phyloP scores from a whole-genome alignment of 768 basidiomycete genomes.

The Cystofilobasidium ferigula region DNA sequence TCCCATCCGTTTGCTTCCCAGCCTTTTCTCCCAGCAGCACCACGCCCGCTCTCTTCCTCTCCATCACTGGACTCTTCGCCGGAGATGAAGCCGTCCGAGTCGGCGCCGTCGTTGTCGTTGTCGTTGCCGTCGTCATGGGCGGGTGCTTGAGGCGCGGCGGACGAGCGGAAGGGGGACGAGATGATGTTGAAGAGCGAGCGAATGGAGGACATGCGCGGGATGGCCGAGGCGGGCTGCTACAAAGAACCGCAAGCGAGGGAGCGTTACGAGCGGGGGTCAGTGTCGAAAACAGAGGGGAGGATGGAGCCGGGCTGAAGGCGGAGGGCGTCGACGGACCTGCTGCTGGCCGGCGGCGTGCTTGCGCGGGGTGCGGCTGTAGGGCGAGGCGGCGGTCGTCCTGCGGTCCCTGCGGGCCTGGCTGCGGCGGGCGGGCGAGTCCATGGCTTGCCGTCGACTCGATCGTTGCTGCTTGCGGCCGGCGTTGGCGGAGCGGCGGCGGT shows the following conservation, averaged over 20 bases:
- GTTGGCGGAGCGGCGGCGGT: too few relatives aligned
- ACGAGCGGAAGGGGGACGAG: conserved; percentile 19
- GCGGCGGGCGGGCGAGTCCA: background rate
- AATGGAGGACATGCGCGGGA: conserved; percentile 21
- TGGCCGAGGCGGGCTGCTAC: conserved; percentile 5
- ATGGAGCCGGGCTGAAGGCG: too few relatives aligned
- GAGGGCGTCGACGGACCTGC: background rate
- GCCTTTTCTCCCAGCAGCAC: too few relatives aligned
- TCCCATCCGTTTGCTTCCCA: too few relatives aligned
- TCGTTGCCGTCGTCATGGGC: background rate
- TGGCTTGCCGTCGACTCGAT: too few relatives aligned
- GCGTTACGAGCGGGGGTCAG: background rate
- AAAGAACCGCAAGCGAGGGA: background rate
- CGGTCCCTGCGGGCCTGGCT: background rate
- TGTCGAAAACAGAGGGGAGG: background rate
- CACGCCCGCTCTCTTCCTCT: background rate
- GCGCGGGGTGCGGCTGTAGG: conserved; percentile 12
- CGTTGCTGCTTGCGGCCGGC: too few relatives aligned
- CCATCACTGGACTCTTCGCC: background rate
- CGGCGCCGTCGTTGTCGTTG: background rate
- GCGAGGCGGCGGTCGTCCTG: conserved; percentile 5
- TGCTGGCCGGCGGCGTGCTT: background rate
- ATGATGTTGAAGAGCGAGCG: conserved; percentile 25
- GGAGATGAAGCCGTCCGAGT: conserved; percentile 2
- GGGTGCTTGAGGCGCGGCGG: background rate